These are phyloP conservation scores for Citrus mangshanensis DNA, from an alignment of 345 rosid genomes.

Conservation along the genomic window DNA sequence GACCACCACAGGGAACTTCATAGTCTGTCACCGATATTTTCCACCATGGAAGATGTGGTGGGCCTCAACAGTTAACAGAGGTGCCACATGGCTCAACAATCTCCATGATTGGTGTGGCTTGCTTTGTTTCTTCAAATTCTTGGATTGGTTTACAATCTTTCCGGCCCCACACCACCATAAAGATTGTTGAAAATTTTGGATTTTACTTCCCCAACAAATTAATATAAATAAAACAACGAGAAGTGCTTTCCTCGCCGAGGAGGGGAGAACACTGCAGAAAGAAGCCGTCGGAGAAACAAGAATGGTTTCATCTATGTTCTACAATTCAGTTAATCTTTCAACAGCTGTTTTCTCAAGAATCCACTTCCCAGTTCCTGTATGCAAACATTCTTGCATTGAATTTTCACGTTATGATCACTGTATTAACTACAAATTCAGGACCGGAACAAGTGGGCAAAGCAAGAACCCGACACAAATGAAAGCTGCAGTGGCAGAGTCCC, in stretches of 20 bases:
- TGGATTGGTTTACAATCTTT: conserved; percentile 21
- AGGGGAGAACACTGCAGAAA: neutral
- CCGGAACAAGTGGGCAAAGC: conserved; percentile 16
- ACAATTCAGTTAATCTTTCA: conserved; percentile 45
- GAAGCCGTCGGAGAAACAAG: neutral
- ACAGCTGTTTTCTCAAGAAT: conserved; percentile 46
- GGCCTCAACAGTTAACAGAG: neutral
- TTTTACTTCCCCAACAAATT: too few relatives aligned
- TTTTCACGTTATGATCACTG: conserved; percentile 32
- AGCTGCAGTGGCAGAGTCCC: conserved; percentile 40
- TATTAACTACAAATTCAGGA: conserved; percentile 23
- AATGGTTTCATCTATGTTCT: conserved; percentile 65
- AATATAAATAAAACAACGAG: too few relatives aligned
- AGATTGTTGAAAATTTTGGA: too few relatives aligned
- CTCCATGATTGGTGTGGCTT: conserved; percentile 27
- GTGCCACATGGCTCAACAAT: conserved; percentile 39
- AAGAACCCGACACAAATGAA: conserved; percentile 31
- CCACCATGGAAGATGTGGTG: conserved; percentile 14
- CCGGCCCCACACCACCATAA: neutral
- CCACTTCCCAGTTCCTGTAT: conserved; percentile 38
- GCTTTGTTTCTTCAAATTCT: neutral
- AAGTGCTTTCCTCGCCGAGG: neutral
- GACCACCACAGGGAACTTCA: conserved; percentile 7
- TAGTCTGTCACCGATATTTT: neutral
- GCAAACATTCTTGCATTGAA: conserved; percentile 35